Conservation (phyloP, 306 rosid genomes). For the Glycyrrhiza uralensis region DNA sequence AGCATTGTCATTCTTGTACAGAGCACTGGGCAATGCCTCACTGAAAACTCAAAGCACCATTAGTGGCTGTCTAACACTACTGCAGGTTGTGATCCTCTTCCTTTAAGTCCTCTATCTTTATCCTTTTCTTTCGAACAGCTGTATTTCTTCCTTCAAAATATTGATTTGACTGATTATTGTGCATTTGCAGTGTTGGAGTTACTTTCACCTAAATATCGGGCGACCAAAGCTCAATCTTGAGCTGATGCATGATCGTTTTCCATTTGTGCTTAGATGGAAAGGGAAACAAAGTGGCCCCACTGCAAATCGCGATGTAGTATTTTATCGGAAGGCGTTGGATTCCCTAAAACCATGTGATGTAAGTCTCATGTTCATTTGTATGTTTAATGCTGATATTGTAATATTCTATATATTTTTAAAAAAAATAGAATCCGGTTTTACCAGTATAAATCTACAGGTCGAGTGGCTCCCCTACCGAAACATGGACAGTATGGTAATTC, state of each 20-base stretch:
- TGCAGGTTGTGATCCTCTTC: conserved; percentile 55
- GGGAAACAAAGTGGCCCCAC: conserved; percentile 97
- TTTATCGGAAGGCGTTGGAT: conserved; percentile 95
- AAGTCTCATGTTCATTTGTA: conserved; percentile 35
- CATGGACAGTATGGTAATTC: conserved; percentile 78
- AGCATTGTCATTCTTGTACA: conserved; percentile 78
- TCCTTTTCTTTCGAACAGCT: background rate
- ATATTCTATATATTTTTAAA: conserved; percentile 1
- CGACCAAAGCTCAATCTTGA: conserved; percentile 91
- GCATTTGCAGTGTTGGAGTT: conserved; percentile 91
- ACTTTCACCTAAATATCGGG: conserved; percentile 93
- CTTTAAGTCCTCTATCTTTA: background rate
- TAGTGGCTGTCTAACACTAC: conserved; percentile 93
- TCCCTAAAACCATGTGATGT: conserved; percentile 81
- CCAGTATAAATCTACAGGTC: conserved; percentile 53
- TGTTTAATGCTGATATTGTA: background rate
- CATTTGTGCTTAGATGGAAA: conserved; percentile 96
- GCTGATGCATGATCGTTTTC: conserved; percentile 73
- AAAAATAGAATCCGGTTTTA: conserved; percentile 26
- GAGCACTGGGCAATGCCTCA: conserved; percentile 97
- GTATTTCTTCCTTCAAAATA: background rate
- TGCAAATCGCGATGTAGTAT: conserved; percentile 96
- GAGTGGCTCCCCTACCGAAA: conserved; percentile 97
- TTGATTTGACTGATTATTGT: background rate
- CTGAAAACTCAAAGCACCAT: conserved; percentile 94